Conservation (phyloP, 1,284 basidiomycete genomes). For the Inonotus hispidus region DNA sequence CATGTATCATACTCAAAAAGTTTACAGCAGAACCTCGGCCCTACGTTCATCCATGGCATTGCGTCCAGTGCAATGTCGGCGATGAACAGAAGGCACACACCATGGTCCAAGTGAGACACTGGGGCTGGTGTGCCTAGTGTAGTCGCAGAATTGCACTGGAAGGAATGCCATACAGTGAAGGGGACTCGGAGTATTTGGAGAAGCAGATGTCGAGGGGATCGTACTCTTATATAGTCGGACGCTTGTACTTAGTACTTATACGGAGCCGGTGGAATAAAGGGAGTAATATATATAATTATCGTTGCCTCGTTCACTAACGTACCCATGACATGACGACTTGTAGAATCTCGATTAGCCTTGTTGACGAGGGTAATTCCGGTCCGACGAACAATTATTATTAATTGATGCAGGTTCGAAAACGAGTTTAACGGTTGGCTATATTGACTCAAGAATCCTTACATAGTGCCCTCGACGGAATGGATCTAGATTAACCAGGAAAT, state of each 20-base stretch:
- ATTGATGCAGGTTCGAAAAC: neutral
- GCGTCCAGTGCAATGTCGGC: conserved; percentile 18
- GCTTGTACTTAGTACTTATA: neutral
- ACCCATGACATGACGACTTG: neutral
- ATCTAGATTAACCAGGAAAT: neutral
- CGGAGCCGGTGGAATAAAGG: too few species aligned
- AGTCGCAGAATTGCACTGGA: conserved; percentile 6
- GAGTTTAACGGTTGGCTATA: neutral
- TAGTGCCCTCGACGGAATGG: neutral
- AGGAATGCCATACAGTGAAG: conserved; percentile 1
- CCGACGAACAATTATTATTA: neutral
- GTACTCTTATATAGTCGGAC: neutral
- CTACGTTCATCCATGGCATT: conserved; percentile 1
- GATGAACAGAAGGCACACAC: conserved; percentile 12
- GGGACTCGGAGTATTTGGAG: neutral
- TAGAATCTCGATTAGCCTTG: neutral
- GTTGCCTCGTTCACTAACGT: neutral
- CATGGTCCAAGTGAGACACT: neutral
- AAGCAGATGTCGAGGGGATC: neutral
- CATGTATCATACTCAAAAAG: neutral
- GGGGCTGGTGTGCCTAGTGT: neutral
- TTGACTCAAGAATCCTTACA: neutral
- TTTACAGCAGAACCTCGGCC: neutral
- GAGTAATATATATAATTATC: too few species aligned
- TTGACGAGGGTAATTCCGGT: neutral